phyloP scores from a whole-genome alignment of 805 yeast genomes.

The Phaffomyces thermotolerans region DNA sequence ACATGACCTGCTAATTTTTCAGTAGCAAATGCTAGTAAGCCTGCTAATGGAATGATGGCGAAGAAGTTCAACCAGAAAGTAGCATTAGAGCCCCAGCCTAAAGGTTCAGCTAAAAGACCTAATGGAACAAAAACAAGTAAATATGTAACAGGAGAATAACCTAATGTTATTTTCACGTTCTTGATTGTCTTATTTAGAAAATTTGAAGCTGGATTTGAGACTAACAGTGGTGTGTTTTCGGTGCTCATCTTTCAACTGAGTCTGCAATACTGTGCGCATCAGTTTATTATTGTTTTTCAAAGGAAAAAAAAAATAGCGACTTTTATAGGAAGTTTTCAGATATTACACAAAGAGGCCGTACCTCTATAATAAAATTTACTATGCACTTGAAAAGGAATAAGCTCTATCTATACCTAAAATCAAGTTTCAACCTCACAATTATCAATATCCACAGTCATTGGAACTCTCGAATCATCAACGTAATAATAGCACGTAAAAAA shows the following conservation, averaged over 20 bases:
- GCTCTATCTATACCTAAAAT: no score
- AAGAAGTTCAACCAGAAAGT: slow-evolving; percentile 72
- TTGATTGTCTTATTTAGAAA: slow-evolving; percentile 11
- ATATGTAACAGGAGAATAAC: slow-evolving; percentile 67
- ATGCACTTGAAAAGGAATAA: no score
- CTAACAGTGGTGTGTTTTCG: slow-evolving; percentile 8
- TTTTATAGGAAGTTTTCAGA: no score
- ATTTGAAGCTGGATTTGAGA: slow-evolving; percentile 2
- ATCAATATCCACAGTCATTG: no score
- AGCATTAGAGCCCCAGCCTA: slow-evolving; percentile 45
- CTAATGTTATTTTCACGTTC: slow-evolving; percentile 27
- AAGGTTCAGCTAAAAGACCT: slow-evolving; percentile 67
- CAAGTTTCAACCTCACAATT: no score
- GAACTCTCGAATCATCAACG: no score
- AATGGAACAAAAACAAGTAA: slow-evolving; percentile 81
- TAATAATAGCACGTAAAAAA: no score
- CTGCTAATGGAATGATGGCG: slow-evolving; percentile 90
- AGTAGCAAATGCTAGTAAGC: slow-evolving; percentile 84
- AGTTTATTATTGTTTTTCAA: no score
- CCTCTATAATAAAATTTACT: no score
- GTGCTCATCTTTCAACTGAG: not conserved
- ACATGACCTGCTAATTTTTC: slow-evolving; percentile 84
- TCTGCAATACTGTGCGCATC: no score
- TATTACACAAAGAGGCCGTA: no score
- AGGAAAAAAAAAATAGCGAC: no score